A percentile compares a stretch with the other conserved stretches of the same genome.
These are phyloP conservation scores for Fonsecaea erecta DNA, from an alignment of 2,329 filamentous ascomycete genomes.

Conservation along the genomic window DNA sequence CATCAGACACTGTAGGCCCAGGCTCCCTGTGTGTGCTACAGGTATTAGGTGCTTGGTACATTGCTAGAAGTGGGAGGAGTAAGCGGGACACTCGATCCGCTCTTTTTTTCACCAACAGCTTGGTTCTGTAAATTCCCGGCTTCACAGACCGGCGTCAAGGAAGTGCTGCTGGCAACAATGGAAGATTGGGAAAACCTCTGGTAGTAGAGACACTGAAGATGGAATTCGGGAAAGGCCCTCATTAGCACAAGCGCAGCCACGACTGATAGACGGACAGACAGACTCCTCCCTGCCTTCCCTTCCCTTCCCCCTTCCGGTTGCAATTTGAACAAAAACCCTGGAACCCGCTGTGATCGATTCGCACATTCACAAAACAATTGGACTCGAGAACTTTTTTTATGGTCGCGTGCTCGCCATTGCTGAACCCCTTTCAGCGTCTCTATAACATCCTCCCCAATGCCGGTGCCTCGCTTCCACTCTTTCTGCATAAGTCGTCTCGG, in stretches of 20 bases:
- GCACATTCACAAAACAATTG: constrained; percentile 4
- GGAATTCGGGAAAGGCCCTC: not conserved
- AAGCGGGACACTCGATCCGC: too few relatives aligned
- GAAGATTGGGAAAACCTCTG: not conserved
- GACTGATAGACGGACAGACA: not conserved
- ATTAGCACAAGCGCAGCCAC: not conserved
- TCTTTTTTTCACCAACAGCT: too few relatives aligned
- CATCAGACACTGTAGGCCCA: too few relatives aligned
- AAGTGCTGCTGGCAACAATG: not conserved
- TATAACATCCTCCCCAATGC: not conserved
- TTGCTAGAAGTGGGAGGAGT: too few relatives aligned
- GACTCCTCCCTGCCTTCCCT: not conserved
- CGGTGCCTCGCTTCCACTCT: not conserved
- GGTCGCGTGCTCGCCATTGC: constrained; percentile 2
- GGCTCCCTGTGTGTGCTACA: too few relatives aligned
- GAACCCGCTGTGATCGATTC: constrained; percentile 1
- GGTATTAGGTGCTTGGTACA: too few relatives aligned
- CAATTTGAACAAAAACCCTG: not conserved
- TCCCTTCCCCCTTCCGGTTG: not conserved
- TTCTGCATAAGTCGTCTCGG: not conserved
- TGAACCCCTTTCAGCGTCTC: not conserved
- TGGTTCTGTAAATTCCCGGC: too few relatives aligned
- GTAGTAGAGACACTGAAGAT: not conserved
- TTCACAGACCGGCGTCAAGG: too few relatives aligned
- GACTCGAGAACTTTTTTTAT: constrained; percentile 2